phyloP scores from a whole-genome alignment of 1,284 basidiomycete genomes.

The Agaricales sp. region DNA sequence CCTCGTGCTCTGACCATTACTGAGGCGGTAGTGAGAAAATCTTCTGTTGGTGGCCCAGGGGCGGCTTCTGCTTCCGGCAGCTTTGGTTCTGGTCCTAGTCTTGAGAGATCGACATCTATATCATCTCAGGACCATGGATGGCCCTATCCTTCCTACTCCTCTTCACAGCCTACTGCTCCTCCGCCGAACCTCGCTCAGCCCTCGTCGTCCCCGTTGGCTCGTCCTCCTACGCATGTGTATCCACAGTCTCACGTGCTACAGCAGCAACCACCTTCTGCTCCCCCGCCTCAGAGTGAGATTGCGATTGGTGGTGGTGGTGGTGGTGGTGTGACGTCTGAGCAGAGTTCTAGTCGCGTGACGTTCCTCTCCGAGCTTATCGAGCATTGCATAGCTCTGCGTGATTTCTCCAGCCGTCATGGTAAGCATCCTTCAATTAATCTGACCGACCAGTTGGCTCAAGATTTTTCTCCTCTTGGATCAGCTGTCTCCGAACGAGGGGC shows the following conservation, averaged over 20 bases:
- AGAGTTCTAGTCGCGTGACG: constrained; percentile 9
- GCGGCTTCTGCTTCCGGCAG: too few species aligned
- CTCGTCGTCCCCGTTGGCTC: too few species aligned
- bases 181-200: too few species aligned
- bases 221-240: background rate
- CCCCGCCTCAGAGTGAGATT: constrained; percentile 16
- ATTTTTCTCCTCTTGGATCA: constrained; percentile 17
- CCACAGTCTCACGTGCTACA: background rate
- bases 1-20: background rate
- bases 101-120: too few species aligned
- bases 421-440: constrained; percentile 13
- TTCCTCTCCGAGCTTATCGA: constrained; percentile 38
- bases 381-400: constrained; percentile 47
- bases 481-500: background rate
- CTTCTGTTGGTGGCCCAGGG: too few species aligned
- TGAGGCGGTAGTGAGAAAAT: too few species aligned
- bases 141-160: too few species aligned
- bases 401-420: constrained; percentile 61
- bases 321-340: constrained; percentile 6
- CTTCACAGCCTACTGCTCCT: too few species aligned
- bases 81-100: too few species aligned
- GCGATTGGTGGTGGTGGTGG: constrained; percentile 12
- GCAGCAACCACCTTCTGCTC: background rate
- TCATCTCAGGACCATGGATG: too few species aligned
- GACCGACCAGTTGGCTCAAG: constrained; percentile 4